Conservation (phyloP, 2,329 filamentous ascomycete genomes). For the Botryosphaeria dothidea region DNA sequence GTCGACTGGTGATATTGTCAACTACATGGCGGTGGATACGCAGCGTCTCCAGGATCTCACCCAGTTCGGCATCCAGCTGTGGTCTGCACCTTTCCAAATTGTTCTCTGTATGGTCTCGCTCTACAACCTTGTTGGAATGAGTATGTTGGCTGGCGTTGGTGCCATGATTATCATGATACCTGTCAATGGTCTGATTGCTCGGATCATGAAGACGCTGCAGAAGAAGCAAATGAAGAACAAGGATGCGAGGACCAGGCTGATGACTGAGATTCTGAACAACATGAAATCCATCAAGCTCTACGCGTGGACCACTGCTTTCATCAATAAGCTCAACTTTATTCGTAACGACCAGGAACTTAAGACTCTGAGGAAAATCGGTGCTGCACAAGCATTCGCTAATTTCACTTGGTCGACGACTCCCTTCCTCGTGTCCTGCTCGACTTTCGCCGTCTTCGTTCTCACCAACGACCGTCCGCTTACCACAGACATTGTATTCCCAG, state of each 20-base stretch:
- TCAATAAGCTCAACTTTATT: slow-evolving; percentile 94
- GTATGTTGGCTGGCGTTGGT: slow-evolving; percentile 92
- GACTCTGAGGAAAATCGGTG: slow-evolving; percentile 93
- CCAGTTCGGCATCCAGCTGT: slow-evolving; percentile 92
- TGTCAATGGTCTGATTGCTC: slow-evolving; percentile 87
- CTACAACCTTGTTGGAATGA: slow-evolving; percentile 90
- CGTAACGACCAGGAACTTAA: slow-evolving; percentile 94
- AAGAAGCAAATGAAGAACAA: slow-evolving; percentile 99
- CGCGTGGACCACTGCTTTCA: slow-evolving; percentile 95
- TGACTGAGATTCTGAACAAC: slow-evolving; percentile 98
- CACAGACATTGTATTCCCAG: slow-evolving; percentile 94
- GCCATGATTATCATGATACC: slow-evolving; percentile 99
- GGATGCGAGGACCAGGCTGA: slow-evolving; percentile 85
- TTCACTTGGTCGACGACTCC: slow-evolving; percentile 98
- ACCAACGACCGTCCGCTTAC: slow-evolving; percentile 79
- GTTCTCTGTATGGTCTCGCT: slow-evolving; percentile 91
- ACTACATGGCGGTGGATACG: slow-evolving; percentile 98
- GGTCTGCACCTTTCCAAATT: slow-evolving; percentile 98
- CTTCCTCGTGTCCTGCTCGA: slow-evolving; percentile 95
- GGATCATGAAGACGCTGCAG: slow-evolving; percentile 90
- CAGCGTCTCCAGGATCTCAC: slow-evolving; percentile 93
- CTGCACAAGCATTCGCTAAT: slow-evolving; percentile 89
- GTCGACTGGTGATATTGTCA: slow-evolving; percentile 96
- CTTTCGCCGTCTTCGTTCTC: slow-evolving; percentile 91
- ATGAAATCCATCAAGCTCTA: slow-evolving; percentile 99